phyloP scores from a whole-genome alignment of 371 early-diverging fungal species.

The Mortierella sp. region DNA sequence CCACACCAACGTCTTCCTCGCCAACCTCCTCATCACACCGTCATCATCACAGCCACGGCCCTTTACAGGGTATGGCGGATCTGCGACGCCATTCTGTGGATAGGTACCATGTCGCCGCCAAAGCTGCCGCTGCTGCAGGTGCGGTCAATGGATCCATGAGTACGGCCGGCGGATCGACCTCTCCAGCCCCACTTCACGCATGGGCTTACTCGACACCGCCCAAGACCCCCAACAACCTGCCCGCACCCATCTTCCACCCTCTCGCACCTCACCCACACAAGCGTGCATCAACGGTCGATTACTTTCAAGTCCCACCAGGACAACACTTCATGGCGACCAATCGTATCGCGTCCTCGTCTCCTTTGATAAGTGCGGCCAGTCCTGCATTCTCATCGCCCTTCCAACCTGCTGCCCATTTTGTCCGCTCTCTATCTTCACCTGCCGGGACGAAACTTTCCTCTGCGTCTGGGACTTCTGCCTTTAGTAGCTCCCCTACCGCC shows the following conservation, averaged over 20 bases:
- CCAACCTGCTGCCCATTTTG: background rate
- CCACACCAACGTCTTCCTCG: background rate
- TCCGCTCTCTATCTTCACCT: background rate
- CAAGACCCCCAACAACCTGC: slow-evolving; percentile 17
- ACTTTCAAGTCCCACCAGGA: slow-evolving; percentile 27
- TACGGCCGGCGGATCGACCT: background rate
- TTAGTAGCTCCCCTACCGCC: background rate
- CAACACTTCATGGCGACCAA: slow-evolving; percentile 33
- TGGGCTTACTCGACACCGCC: slow-evolving; percentile 32
- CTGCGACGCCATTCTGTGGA: slow-evolving; percentile 22
- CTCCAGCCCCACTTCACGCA: background rate
- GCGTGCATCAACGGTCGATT: background rate
- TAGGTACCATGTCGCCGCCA: background rate
- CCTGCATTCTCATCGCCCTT: background rate
- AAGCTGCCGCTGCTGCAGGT: slow-evolving; percentile 8
- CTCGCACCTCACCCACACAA: slow-evolving; percentile 2
- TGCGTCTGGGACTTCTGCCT: background rate
- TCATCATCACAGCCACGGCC: background rate
- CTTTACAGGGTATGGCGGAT: background rate
- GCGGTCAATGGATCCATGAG: background rate
- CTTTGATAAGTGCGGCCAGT: background rate
- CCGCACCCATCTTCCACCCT: background rate
- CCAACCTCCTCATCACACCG: background rate
- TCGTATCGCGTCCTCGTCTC: background rate
- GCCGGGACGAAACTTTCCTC: background rate